Evolutionary conservation across 441 rosid genomes (phyloP).

Genomic region (Iberis amara): DNA sequence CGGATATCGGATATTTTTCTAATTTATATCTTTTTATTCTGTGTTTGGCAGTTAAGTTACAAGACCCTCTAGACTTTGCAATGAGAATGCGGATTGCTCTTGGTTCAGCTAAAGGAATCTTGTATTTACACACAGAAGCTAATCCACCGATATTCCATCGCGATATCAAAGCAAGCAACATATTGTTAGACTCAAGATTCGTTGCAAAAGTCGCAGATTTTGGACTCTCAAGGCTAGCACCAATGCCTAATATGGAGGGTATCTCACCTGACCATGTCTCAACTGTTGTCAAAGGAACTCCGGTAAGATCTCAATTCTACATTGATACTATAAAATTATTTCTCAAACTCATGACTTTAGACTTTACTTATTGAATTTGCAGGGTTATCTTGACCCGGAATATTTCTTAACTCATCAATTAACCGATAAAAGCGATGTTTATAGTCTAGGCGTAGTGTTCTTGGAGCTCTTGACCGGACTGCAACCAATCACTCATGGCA

Average conservation of each 20-base stretch:
- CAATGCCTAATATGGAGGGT: slow-evolving; percentile 79
- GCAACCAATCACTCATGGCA: slow-evolving; percentile 91
- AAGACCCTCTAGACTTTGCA: slow-evolving; percentile 55
- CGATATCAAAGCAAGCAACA: slow-evolving; percentile 95
- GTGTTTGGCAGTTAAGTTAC: slow-evolving; percentile 44
- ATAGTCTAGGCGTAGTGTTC: slow-evolving; percentile 93
- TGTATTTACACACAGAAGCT: slow-evolving; percentile 90
- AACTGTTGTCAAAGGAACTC: slow-evolving; percentile 95
- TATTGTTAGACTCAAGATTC: slow-evolving; percentile 63
- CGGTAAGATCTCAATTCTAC: slow-evolving; percentile 38
- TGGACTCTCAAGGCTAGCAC: slow-evolving; percentile 93
- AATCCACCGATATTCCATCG: slow-evolving; percentile 93
- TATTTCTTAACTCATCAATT: slow-evolving; percentile 88
- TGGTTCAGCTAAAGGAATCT: slow-evolving; percentile 83
- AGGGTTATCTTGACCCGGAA: slow-evolving; percentile 99
- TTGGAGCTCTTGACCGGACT: slow-evolving; percentile 87
- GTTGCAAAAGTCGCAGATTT: slow-evolving; percentile 94
- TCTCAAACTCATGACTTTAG: slow-evolving; percentile 8
- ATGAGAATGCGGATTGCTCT: slow-evolving; percentile 65
- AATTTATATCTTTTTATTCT: too few relatives aligned
- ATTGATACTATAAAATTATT: neutral
- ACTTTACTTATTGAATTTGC: slow-evolving; percentile 26
- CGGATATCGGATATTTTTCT: too few relatives aligned
- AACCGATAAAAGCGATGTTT: slow-evolving; percentile 97
- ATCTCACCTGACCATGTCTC: slow-evolving; percentile 70